Percentiles rank a stretch among this genome's conserved stretches.
Conservation (phyloP, 78 protist species). For the Dictyostelium firmibasis region DNA sequence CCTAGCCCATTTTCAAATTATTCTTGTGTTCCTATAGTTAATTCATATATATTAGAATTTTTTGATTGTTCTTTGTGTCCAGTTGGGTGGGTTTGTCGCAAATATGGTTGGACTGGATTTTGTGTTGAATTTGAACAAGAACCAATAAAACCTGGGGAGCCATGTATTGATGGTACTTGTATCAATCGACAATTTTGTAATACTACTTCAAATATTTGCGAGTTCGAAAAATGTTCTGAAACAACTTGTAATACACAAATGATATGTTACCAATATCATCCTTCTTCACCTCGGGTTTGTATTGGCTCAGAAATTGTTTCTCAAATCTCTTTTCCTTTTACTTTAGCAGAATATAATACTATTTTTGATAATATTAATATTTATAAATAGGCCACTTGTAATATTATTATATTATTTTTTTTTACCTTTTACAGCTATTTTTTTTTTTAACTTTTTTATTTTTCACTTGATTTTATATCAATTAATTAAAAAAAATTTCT, state of each 20-base stretch:
- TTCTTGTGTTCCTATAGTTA: constrained; percentile 1
- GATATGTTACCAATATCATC: constrained; percentile 38
- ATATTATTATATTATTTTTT: too few relatives aligned
- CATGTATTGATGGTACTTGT: constrained; percentile 15
- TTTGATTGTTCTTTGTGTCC: constrained; percentile 23
- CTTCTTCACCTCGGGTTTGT: constrained; percentile 38
- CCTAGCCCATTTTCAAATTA: constrained; percentile 20
- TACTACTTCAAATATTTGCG: neutral
- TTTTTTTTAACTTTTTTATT: too few relatives aligned
- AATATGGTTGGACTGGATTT: constrained; percentile 54
- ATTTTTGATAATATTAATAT: neutral
- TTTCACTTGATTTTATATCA: too few relatives aligned
- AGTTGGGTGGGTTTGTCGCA: neutral
- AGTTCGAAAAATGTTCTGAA: neutral
- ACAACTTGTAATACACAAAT: neutral
- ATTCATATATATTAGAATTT: neutral
- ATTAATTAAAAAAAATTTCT: too few relatives aligned
- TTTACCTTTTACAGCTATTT: too few relatives aligned
- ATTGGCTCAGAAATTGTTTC: constrained; percentile 2
- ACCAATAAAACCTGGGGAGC: neutral
- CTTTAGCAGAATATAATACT: neutral
- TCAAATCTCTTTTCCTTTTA: neutral
- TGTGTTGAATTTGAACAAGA: constrained; percentile 13
- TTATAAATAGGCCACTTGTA: too few relatives aligned
- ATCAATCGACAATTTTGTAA: constrained; percentile 28